Evolutionary conservation across 2,329 filamentous ascomycete genomes (phyloP), one percentile per base, ranked within the genome.

Genomic region (Aspergillus candidus): DNA sequence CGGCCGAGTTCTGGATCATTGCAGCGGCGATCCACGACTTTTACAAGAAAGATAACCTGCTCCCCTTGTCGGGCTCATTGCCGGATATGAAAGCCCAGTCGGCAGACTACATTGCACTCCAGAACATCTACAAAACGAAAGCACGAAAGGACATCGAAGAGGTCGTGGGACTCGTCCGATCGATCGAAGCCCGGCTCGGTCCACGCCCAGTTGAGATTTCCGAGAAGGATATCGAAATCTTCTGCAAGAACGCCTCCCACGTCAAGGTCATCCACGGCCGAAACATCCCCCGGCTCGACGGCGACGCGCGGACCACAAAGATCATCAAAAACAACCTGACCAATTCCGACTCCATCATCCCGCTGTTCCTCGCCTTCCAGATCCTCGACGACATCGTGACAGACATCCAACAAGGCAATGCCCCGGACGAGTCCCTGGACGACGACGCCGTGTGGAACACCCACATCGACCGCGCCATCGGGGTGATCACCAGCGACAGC

Each of bases 41-140:
- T 65, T 83, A 91, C 64, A 66, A 77, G 8, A 80, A 80, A 43
- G 81, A 96, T 61, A 71, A 76, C 6, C 76, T 83, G 22, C 75
- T 98, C 4, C 93, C 93, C 12, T 73, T 98, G 0, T 84, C 90
- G 0, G 94, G 93, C 11, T 82, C 84, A 3, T 73, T 98, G 2
- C 93, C 94, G 2, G 93, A 98, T 65, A 98, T 98, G 93, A 98
- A 98, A 72, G 89, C 93, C 3, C 80, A 91, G 61, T 95, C 90
- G 3, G 80, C 77, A 44, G 85, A 94, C 50, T 98, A 98, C 70
- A 84, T 98, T 53, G 76, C 83, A 57, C 76, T 98, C 11, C 93
- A 97, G 63, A 91, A 86, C 56, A 80, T 97, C 47, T 98, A 97
- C 78, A 96, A 94, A 68, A 69, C 74, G 15, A 94, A 95, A 66